phyloP scores from a whole-genome alignment of 768 basidiomycete genomes.

The Epithele typhae region DNA sequence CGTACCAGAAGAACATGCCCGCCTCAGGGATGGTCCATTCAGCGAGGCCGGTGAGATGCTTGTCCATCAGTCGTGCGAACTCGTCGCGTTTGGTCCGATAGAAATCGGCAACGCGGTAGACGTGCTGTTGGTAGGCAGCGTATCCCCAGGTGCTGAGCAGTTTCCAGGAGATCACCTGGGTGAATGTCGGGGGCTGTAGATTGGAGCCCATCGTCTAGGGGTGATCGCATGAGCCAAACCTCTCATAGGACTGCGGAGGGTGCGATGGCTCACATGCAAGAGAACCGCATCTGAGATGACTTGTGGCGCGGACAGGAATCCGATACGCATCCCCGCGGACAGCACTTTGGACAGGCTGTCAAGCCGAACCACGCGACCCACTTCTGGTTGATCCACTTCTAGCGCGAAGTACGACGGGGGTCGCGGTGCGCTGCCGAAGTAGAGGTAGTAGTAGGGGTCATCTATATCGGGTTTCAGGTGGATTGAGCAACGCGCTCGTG shows the following conservation, averaged over 20 bases:
- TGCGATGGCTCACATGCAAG: conserved; percentile 48
- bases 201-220: conserved; percentile 61
- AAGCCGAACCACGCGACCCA: conserved; percentile 81
- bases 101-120: conserved; percentile 62
- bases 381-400: conserved; percentile 60
- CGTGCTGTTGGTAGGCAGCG: conserved; percentile 69
- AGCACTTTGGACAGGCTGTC: conserved; percentile 87
- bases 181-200: conserved; percentile 60
- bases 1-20: conserved; percentile 88
- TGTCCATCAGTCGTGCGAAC: conserved; percentile 72
- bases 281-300: conserved; percentile 67
- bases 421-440: conserved; percentile 61
- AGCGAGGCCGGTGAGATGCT: conserved; percentile 73
- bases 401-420: conserved; percentile 80
- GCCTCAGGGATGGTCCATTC: conserved; percentile 70
- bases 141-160: conserved; percentile 72
- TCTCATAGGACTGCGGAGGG: not conserved
- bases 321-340: conserved; percentile 73
- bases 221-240: no score
- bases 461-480: no score
- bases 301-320: conserved; percentile 75
- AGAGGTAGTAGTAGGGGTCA: conserved; percentile 77
- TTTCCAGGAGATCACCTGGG: conserved; percentile 56
- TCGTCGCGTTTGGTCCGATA: conserved; percentile 70
- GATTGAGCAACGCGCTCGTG: no score